A percentile compares a stretch with the other conserved stretches of the same genome.
phyloP scores from a whole-genome alignment of 2,329 filamentous ascomycete species.

The Botrytis fabae region DNA sequence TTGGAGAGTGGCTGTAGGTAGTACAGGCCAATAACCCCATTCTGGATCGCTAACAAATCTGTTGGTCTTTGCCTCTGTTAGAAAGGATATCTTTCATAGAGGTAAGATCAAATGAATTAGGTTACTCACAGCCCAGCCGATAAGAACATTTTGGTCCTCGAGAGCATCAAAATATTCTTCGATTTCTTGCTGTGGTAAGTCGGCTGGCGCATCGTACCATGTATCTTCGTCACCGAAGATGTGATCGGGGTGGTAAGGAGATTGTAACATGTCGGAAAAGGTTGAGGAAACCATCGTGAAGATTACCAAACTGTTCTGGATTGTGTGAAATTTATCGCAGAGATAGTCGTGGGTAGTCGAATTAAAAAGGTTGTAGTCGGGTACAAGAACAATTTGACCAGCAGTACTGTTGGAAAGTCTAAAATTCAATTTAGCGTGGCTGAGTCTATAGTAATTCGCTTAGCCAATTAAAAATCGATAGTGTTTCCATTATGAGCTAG shows the following conservation, averaged over 20 bases:
- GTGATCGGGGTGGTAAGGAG: background rate
- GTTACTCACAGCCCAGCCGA: background rate
- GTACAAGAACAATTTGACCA: background rate
- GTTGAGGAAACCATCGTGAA: background rate
- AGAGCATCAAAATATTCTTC: constrained; percentile 2
- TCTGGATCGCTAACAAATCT: background rate
- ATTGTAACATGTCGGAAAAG: background rate
- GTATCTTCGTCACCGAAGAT: background rate
- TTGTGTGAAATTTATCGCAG: background rate
- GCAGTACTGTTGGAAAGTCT: background rate
- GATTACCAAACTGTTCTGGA: background rate
- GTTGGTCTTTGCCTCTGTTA: background rate
- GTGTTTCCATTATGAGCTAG: background rate
- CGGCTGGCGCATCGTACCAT: background rate
- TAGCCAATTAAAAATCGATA: background rate
- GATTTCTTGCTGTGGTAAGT: background rate
- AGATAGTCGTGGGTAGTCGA: background rate
- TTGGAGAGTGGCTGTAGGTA: background rate
- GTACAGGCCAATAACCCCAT: background rate
- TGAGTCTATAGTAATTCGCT: background rate
- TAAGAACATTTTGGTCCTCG: background rate
- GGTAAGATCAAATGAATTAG: background rate
- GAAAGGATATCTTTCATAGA: background rate
- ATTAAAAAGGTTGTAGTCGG: background rate
- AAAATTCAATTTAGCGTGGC: background rate